phyloP scores from a whole-genome alignment of 2,329 filamentous ascomycete species.

The Trichoderma semiorbis region DNA sequence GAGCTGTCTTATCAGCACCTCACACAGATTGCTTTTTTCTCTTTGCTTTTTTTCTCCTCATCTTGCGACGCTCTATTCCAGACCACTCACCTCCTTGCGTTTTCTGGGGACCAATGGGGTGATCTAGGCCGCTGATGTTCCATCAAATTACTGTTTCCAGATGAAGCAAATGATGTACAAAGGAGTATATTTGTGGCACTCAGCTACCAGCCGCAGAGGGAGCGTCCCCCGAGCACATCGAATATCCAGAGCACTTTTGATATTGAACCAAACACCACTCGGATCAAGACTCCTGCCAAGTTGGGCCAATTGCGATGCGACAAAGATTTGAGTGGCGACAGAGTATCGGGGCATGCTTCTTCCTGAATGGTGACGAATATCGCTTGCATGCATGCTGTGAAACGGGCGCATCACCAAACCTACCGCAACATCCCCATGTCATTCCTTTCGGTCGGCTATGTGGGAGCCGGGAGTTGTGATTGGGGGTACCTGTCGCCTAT shows the following conservation, averaged over 20 bases:
- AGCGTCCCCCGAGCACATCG: background rate
- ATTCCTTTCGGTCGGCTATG: background rate
- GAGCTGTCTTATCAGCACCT: background rate
- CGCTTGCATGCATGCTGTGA: conserved; percentile 11
- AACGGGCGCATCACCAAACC: conserved; percentile 11
- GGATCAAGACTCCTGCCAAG: background rate
- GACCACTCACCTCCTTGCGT: conserved; percentile 1
- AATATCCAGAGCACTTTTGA: background rate
- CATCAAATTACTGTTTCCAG: background rate
- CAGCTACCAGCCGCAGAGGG: background rate
- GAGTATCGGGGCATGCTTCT: background rate
- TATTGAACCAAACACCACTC: background rate
- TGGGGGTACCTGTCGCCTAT: background rate
- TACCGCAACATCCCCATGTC: background rate
- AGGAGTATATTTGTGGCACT: background rate
- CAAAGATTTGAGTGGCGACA: background rate
- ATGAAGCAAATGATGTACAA: conserved; percentile 4
- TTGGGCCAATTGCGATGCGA: background rate
- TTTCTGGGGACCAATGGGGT: background rate
- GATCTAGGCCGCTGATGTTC: background rate
- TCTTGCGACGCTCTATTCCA: background rate
- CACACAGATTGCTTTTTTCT: background rate
- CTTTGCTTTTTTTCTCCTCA: background rate
- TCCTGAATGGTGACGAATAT: conserved; percentile 10
- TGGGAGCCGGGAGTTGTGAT: background rate